These are phyloP conservation scores for Fusarium stilboides DNA, from an alignment of 2,329 filamentous ascomycete genomes.

Conservation along the genomic window DNA sequence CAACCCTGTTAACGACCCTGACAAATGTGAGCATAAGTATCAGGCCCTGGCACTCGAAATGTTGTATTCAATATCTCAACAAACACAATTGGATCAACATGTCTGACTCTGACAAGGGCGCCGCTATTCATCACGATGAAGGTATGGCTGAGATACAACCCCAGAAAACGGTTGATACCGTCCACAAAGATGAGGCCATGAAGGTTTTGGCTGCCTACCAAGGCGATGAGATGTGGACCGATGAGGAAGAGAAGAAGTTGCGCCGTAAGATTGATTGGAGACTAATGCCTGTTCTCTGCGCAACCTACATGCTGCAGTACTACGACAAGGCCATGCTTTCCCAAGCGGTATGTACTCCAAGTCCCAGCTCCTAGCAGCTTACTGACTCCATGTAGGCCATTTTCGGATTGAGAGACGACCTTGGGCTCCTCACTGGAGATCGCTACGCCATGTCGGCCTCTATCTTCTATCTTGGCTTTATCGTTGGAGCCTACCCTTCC, in stretches of 20 bases:
- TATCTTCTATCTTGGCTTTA: slow-evolving; percentile 66
- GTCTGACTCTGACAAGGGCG: slow-evolving; percentile 40
- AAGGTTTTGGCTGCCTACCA: slow-evolving; percentile 59
- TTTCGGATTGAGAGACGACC: slow-evolving; percentile 40
- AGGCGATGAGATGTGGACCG: slow-evolving; percentile 60
- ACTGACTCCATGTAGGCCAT: slow-evolving; percentile 25
- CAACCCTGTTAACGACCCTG: slow-evolving; percentile 16
- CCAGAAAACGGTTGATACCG: slow-evolving; percentile 33
- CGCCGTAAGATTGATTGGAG: slow-evolving; percentile 51
- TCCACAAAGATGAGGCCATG: slow-evolving; percentile 52
- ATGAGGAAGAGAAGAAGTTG: slow-evolving; percentile 60
- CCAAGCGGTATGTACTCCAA: slow-evolving; percentile 60
- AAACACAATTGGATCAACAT: slow-evolving; percentile 6
- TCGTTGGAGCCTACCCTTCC: slow-evolving; percentile 63
- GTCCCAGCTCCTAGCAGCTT: fast-evolving
- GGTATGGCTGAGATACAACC: slow-evolving; percentile 5
- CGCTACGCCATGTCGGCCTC: slow-evolving; percentile 61
- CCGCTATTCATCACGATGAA: slow-evolving; percentile 28
- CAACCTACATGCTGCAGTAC: slow-evolving; percentile 63
- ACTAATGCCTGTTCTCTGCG: slow-evolving; percentile 62
- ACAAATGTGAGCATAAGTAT: slow-evolving; percentile 36
- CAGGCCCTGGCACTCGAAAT: slow-evolving; percentile 10
- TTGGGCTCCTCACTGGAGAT: slow-evolving; percentile 56
- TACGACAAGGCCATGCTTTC: slow-evolving; percentile 69
- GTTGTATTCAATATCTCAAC: neutral